phyloP scores from a whole-genome alignment of 2,329 filamentous ascomycete species.

The Ilyonectria destructans region DNA sequence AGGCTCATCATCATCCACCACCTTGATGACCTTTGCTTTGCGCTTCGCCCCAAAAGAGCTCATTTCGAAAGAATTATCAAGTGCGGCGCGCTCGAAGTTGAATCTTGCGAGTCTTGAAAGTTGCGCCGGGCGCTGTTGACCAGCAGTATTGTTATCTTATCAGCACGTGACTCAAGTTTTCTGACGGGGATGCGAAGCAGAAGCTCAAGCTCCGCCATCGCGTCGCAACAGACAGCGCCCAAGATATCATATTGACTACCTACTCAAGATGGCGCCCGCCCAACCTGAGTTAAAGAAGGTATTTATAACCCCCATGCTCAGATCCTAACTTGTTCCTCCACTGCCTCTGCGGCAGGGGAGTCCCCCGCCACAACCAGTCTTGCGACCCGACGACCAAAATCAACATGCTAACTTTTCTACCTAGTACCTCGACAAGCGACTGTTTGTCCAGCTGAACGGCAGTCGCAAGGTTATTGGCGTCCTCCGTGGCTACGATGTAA shows the following conservation, averaged over 20 bases:
- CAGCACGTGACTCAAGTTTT: conserved; percentile 62
- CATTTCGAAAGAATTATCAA: conserved; percentile 57
- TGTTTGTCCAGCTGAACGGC: conserved; percentile 98
- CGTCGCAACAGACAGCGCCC: conserved; percentile 48
- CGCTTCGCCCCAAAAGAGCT: conserved; percentile 71
- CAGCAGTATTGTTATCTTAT: conserved; percentile 61
- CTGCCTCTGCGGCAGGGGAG: neutral
- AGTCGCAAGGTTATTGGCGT: conserved; percentile 97
- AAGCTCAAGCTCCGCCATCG: conserved; percentile 47
- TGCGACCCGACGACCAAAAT: conserved; percentile 13
- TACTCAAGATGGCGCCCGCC: conserved; percentile 91
- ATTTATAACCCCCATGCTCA: conserved; percentile 36
- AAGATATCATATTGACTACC: conserved; percentile 47
- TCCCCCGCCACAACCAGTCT: neutral
- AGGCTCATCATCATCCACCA: conserved; percentile 76
- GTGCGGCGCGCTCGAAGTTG: neutral
- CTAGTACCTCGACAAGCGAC: conserved; percentile 98
- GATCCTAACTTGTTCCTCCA: neutral
- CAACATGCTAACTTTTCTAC: conserved; percentile 46
- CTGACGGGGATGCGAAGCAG: conserved; percentile 41
- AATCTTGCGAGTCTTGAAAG: conserved; percentile 22
- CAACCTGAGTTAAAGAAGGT: conserved; percentile 99
- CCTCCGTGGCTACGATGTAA: conserved; percentile 95
- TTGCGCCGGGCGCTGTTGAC: conserved; percentile 32
- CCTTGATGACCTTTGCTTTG: conserved; percentile 85